Evolutionary conservation across 345 rosid species (phyloP).

Genomic region (Eucalyptus tenuipes): DNA sequence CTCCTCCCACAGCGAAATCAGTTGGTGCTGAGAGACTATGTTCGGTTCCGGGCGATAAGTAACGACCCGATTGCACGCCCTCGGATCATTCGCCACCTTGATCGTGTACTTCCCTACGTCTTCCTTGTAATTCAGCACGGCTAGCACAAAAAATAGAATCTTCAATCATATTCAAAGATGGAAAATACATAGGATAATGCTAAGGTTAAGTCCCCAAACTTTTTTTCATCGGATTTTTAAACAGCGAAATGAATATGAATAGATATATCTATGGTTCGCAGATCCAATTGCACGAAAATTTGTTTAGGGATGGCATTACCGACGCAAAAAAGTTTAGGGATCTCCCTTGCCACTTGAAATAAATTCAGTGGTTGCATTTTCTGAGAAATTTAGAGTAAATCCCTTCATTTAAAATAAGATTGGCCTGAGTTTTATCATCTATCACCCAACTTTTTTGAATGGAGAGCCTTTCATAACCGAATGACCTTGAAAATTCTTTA

Average conservation of each 20-base stretch:
- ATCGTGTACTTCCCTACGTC: constrained; percentile 21
- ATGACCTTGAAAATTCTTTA: neutral
- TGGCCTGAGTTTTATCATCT: accelerated
- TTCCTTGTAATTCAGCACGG: constrained; percentile 22
- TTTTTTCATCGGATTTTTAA: neutral
- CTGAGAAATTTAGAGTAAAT: neutral
- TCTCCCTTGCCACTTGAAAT: accelerated
- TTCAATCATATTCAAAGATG: neutral
- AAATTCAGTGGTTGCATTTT: no score
- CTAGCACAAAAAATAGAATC: neutral
- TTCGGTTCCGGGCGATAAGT: constrained; percentile 2
- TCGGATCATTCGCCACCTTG: constrained; percentile 19
- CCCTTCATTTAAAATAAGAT: neutral
- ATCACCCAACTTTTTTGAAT: no score
- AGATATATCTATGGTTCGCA: neutral
- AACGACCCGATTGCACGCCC: constrained; percentile 6
- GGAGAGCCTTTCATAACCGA: neutral
- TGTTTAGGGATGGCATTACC: neutral
- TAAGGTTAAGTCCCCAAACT: neutral
- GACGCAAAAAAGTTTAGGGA: neutral
- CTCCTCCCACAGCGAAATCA: constrained; percentile 24
- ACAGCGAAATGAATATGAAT: neutral
- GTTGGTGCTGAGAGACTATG: constrained; percentile 13
- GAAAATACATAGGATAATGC: neutral
- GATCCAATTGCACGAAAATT: no score